Evolutionary conservation across 2,329 filamentous ascomycete species (phyloP).

Genomic region (Hymenoscyphus infarciens): DNA sequence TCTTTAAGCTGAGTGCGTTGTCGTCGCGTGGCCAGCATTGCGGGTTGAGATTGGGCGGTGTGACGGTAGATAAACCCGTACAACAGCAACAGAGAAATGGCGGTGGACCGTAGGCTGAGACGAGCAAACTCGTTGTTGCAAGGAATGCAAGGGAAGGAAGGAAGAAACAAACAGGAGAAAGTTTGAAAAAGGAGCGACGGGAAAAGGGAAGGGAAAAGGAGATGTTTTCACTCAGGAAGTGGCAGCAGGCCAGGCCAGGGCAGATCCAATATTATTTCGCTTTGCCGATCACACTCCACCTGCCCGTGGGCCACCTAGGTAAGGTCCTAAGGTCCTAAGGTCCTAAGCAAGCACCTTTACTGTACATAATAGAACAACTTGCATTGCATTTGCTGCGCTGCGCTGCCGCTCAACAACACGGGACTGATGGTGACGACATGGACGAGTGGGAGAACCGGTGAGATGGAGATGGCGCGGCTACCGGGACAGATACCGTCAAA

Average conservation of each 20-base stretch:
- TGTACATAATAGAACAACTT: not conserved
- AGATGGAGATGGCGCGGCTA: not conserved
- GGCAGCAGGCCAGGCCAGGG: not conserved
- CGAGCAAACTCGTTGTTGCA: not conserved
- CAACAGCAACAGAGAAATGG: not conserved
- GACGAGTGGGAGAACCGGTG: not conserved
- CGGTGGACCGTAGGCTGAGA: not conserved
- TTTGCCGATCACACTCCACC: not conserved
- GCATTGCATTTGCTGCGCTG: not conserved
- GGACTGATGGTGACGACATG: not conserved
- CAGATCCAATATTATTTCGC: not conserved
- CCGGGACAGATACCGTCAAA: not conserved
- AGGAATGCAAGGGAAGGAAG: no score
- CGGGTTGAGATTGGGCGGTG: slow-evolving; percentile 5
- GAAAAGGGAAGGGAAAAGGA: not conserved
- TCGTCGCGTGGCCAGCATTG: slow-evolving; percentile 5
- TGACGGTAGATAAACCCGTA: not conserved
- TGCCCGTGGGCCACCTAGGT: not conserved
- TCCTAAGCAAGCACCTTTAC: not conserved
- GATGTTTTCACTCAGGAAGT: not conserved
- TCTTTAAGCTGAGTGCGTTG: slow-evolving; percentile 6
- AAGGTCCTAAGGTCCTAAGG: no score
- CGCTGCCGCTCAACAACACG: not conserved
- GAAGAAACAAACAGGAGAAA: not conserved
- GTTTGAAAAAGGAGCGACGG: not conserved